A percentile compares a stretch with the other conserved stretches of the same genome.
Conservation (phyloP, 371 early-diverging fungal genomes). For the Mortierella sp. region DNA sequence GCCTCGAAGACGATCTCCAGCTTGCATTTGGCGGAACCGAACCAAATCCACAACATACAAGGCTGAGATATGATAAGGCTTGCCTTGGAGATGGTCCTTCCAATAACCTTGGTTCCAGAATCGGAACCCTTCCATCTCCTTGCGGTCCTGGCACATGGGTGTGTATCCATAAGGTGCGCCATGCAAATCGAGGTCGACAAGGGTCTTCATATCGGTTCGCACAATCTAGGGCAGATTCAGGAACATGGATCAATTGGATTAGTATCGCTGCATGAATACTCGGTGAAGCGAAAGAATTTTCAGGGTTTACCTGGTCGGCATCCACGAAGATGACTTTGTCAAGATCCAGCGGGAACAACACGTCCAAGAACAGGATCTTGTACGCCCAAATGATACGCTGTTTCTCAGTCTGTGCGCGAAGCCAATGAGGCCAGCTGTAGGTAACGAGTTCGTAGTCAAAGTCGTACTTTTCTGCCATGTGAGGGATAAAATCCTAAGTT, state of each 20-base stretch:
- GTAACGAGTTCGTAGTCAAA: conserved; percentile 95
- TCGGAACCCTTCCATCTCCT: conserved; percentile 95
- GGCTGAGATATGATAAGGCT: conserved; percentile 97
- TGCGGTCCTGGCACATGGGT: conserved; percentile 92
- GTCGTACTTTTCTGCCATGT: conserved; percentile 80
- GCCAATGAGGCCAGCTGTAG: conserved; percentile 98
- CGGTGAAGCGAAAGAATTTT: background rate
- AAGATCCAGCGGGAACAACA: conserved; percentile 92
- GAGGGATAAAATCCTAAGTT: conserved; percentile 85
- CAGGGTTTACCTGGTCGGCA: conserved; percentile 83
- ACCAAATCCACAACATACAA: conserved; percentile 93
- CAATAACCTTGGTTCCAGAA: conserved; percentile 98
- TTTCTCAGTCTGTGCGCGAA: conserved; percentile 90
- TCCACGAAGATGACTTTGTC: conserved; percentile 98
- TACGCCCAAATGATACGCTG: conserved; percentile 98
- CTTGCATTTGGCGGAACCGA: conserved; percentile 91
- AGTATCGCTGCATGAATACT: no score
- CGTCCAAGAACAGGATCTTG: conserved; percentile 97
- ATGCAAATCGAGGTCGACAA: conserved; percentile 89
- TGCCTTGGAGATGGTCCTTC: conserved; percentile 84
- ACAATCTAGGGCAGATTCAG: conserved; percentile 77
- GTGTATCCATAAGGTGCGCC: conserved; percentile 96
- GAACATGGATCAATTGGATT: no score
- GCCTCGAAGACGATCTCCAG: conserved; percentile 92
- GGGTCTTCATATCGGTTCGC: conserved; percentile 90